A percentile compares a stretch with the other conserved stretches of the same genome.
Conservation (phyloP, 495 filamentous ascomycete genomes). For the Massariosphaeria phaeospora region DNA sequence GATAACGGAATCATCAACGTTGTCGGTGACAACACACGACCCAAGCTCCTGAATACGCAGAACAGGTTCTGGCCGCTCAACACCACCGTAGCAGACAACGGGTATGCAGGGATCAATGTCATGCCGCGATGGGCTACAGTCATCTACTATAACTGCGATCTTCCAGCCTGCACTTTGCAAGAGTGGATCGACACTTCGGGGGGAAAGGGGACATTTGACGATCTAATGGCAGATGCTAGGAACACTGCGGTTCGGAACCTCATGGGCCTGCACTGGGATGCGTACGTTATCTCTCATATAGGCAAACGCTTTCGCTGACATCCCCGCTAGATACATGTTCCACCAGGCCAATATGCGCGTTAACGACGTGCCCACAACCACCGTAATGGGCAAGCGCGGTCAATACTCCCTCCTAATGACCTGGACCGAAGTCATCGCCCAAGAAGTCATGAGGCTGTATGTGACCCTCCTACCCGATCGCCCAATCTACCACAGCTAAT, state of each 20-base stretch:
- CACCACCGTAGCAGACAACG: constrained; percentile 48
- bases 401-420: constrained; percentile 55
- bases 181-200: constrained; percentile 60
- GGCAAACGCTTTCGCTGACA: neutral
- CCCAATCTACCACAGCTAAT: neutral
- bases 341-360: constrained; percentile 59
- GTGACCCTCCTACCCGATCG: neutral
- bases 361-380: constrained; percentile 44
- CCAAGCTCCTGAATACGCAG: constrained; percentile 37
- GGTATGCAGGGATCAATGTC: constrained; percentile 54
- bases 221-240: constrained; percentile 49
- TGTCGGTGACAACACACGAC: constrained; percentile 60
- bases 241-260: constrained; percentile 53
- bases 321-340: constrained; percentile 43
- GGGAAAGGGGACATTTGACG: constrained; percentile 47
- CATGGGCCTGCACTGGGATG: constrained; percentile 51
- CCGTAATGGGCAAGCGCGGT: constrained; percentile 48
- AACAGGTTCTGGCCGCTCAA: constrained; percentile 51
- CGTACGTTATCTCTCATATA: constrained; percentile 42
- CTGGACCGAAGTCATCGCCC: constrained; percentile 56
- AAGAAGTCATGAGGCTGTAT: constrained; percentile 53
- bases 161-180: constrained; percentile 50
- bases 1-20: constrained; percentile 55
- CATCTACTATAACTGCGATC: constrained; percentile 63
- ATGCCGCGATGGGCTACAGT: constrained; percentile 59